Percentiles rank a stretch among this genome's conserved stretches.
Evolutionary conservation across 2,329 filamentous ascomycete genomes (phyloP).

Genomic region (Colletotrichum tamarilloi): DNA sequence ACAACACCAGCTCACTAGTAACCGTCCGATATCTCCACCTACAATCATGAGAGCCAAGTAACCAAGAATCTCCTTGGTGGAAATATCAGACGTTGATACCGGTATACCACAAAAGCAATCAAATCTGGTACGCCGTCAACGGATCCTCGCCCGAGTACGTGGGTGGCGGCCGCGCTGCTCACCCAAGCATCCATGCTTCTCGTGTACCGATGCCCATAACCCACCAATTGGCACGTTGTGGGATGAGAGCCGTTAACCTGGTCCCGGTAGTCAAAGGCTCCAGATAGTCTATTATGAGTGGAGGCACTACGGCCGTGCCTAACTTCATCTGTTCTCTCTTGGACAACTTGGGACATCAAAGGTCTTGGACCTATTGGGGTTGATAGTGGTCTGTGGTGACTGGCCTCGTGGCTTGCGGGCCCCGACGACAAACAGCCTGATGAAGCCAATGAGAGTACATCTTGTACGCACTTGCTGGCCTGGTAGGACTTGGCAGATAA

Average conservation of each 20-base stretch:
- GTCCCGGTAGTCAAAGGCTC: slow-evolving; percentile 3
- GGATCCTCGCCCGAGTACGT: neutral
- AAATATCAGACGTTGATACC: slow-evolving; percentile 15
- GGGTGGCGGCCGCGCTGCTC: neutral
- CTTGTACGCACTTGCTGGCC: neutral
- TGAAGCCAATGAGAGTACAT: neutral
- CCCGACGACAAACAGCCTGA: neutral
- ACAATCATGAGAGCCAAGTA: neutral
- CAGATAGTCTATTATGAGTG: neutral
- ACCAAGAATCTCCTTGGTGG: slow-evolving; percentile 32
- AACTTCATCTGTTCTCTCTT: neutral
- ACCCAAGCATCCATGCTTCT: neutral
- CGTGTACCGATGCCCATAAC: slow-evolving; percentile 2
- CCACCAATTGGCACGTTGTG: slow-evolving; percentile 18
- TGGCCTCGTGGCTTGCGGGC: slow-evolving; percentile 4
- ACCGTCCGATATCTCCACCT: neutral
- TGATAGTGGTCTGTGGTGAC: neutral
- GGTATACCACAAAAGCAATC: neutral
- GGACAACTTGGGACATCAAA: neutral
- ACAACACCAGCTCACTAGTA: neutral
- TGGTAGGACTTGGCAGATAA: slow-evolving; percentile 24
- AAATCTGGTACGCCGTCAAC: neutral
- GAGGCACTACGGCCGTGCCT: neutral
- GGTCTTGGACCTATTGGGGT: neutral
- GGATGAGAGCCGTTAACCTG: neutral